Conservation (phyloP, 2,329 filamentous ascomycete genomes). For the Cryphonectria naterciae region DNA sequence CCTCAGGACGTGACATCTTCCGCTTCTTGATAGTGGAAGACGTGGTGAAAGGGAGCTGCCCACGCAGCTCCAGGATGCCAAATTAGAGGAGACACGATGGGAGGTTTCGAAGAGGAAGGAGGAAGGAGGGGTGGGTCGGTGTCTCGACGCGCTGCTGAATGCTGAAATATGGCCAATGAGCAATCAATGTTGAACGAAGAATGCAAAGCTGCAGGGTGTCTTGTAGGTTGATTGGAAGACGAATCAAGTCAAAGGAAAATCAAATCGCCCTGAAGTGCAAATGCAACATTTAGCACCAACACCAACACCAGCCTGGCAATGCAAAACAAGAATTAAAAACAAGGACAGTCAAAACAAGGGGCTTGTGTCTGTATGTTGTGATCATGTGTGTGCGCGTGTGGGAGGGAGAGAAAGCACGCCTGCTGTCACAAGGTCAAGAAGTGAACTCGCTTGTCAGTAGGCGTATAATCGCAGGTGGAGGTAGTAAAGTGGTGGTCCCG, state of each 20-base stretch:
- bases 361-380: not conserved
- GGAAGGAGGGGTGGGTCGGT: not conserved
- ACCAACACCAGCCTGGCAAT: conserved; percentile 9
- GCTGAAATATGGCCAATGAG: not conserved
- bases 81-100: conserved; percentile 23
- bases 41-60: conserved; percentile 73
- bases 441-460: conserved; percentile 12
- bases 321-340: conserved; percentile 1
- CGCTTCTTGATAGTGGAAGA: conserved; percentile 72
- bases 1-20: conserved; percentile 64
- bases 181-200: conserved; percentile 21
- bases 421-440: not conserved
- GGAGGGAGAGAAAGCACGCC: not conserved
- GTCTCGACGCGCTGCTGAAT: not conserved
- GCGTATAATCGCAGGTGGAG: not conserved
- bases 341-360: not conserved
- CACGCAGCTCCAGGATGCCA: conserved; percentile 57
- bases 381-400: not conserved
- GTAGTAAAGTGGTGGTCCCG: not conserved
- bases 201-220: conserved; percentile 24
- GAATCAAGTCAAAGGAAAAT: conserved; percentile 14
- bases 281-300: conserved; percentile 25
- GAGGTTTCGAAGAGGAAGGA: not conserved
- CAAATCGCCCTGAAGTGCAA: not conserved
- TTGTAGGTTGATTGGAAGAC: conserved; percentile 14